Conservation (phyloP, 805 yeast genomes). For the Zygosaccharomyces bailii region DNA sequence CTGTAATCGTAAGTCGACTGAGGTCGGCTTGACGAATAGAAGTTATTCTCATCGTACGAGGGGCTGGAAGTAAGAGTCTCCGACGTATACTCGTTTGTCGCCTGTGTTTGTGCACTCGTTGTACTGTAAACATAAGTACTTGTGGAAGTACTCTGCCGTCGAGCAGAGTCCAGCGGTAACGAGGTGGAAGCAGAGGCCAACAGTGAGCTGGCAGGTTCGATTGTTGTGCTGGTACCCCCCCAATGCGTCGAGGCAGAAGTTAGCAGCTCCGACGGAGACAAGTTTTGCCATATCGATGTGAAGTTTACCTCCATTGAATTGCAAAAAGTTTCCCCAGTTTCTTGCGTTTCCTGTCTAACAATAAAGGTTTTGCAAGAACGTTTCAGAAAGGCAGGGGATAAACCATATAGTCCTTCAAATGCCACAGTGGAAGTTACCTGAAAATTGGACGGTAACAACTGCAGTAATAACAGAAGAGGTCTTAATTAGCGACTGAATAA, state of each 20-base stretch:
- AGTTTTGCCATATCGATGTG: background rate
- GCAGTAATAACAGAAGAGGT: background rate
- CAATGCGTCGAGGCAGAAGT: background rate
- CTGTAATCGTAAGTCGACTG: background rate
- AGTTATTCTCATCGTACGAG: background rate
- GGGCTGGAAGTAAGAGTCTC: background rate
- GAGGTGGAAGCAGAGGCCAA: background rate
- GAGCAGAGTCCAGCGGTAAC: background rate
- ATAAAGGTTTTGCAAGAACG: background rate
- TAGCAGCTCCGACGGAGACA: conserved; percentile 6
- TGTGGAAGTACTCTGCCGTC: background rate
- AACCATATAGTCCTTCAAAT: background rate
- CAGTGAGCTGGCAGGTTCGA: background rate
- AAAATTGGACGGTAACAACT: background rate
- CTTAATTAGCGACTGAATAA: background rate
- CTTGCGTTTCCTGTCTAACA: background rate
- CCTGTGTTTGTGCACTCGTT: background rate
- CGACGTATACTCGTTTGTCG: background rate
- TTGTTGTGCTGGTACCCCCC: background rate
- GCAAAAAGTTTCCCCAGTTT: background rate
- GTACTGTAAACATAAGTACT: background rate
- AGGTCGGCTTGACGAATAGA: background rate
- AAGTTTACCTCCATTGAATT: conserved; percentile 6
- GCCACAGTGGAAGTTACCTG: background rate
- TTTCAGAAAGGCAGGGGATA: background rate